Percentiles rank a stretch among this genome's conserved stretches.
These are phyloP conservation scores for Yamadazyma laniorum DNA, from an alignment of 805 yeast species.

Conservation along the genomic window DNA sequence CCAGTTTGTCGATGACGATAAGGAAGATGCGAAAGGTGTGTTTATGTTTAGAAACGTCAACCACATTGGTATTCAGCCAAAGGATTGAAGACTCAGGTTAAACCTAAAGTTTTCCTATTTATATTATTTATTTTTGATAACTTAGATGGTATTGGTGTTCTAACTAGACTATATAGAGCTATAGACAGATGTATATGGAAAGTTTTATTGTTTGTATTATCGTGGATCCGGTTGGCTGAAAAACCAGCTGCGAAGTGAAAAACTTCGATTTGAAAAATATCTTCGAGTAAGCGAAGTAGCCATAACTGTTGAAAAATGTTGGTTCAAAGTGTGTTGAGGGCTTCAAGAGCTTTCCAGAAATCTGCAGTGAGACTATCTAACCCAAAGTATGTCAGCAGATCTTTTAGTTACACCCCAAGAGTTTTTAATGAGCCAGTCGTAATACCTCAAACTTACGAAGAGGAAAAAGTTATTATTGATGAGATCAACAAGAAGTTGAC, in stretches of 20 bases:
- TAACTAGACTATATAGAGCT: not conserved
- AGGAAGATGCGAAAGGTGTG: slow-evolving; percentile 45
- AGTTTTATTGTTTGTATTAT: not conserved
- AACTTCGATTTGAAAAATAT: slow-evolving; percentile 2
- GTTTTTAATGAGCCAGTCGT: slow-evolving; percentile 8
- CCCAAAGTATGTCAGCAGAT: not conserved
- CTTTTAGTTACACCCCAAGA: slow-evolving; percentile 4
- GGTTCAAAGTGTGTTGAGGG: slow-evolving; percentile 5
- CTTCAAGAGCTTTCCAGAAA: slow-evolving; percentile 1
- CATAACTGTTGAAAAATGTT: slow-evolving; percentile 5
- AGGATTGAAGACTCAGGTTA: slow-evolving; percentile 14
- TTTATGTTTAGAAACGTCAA: slow-evolving; percentile 64
- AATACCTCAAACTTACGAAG: slow-evolving; percentile 55
- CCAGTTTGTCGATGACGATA: slow-evolving; percentile 66
- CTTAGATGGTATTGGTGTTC: too few relatives aligned
- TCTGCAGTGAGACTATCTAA: not conserved
- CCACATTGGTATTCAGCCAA: slow-evolving; percentile 44
- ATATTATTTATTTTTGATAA: too few relatives aligned
- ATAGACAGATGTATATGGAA: not conserved
- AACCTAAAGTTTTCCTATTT: not conserved
- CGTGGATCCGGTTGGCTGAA: not conserved
- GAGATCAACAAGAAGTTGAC: slow-evolving; percentile 49
- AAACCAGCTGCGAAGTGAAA: slow-evolving; percentile 8
- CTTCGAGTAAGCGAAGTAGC: too few relatives aligned
- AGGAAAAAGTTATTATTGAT: slow-evolving; percentile 69